Percentiles rank a stretch among this genome's conserved stretches.
Conservation (phyloP, 75 land plant species). For the Pinus taeda region DNA sequence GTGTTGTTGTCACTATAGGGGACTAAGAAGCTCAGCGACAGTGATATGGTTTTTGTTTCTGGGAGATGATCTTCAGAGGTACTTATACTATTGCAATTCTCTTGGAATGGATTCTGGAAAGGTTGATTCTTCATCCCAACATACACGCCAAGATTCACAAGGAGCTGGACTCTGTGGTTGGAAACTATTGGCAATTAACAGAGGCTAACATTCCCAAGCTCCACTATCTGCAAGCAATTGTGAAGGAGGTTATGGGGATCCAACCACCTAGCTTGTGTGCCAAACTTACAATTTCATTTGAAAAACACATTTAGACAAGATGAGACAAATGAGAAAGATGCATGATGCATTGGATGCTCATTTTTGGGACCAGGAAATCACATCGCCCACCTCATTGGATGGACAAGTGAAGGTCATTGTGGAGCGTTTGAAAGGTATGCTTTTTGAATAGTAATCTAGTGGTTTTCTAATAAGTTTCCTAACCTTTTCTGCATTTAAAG, state of each 20-base stretch:
- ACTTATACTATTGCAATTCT: slow-evolving; percentile 52
- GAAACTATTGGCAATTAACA: slow-evolving; percentile 1
- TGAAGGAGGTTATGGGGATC: slow-evolving; percentile 30
- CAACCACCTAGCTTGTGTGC: slow-evolving; percentile 40
- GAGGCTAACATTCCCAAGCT: slow-evolving; percentile 18
- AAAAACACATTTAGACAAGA: slow-evolving; percentile 7
- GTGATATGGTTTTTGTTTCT: slow-evolving; percentile 77
- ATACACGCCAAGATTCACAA: slow-evolving; percentile 33
- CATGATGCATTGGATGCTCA: slow-evolving; percentile 42
- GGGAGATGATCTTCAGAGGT: slow-evolving; percentile 70
- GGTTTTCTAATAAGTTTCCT: too few relatives aligned
- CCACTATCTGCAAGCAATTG: slow-evolving; percentile 26
- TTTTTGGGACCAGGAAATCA: slow-evolving; percentile 51
- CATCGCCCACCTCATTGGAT: slow-evolving; percentile 44
- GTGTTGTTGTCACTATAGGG: slow-evolving; percentile 43
- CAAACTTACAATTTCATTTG: slow-evolving; percentile 35
- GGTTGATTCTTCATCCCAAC: slow-evolving; percentile 43
- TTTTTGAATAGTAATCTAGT: too few relatives aligned
- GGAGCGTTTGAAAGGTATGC: too few relatives aligned
- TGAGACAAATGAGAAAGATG: not conserved
- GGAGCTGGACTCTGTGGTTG: slow-evolving; percentile 35
- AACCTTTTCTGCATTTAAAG: too few relatives aligned
- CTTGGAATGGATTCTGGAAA: slow-evolving; percentile 51
- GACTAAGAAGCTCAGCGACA: slow-evolving; percentile 45
- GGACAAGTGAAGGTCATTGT: slow-evolving; percentile 38